Base-by-base conservation (phyloP, 176 grass and related monocot genomes). In the Carex littledalei region DNA sequence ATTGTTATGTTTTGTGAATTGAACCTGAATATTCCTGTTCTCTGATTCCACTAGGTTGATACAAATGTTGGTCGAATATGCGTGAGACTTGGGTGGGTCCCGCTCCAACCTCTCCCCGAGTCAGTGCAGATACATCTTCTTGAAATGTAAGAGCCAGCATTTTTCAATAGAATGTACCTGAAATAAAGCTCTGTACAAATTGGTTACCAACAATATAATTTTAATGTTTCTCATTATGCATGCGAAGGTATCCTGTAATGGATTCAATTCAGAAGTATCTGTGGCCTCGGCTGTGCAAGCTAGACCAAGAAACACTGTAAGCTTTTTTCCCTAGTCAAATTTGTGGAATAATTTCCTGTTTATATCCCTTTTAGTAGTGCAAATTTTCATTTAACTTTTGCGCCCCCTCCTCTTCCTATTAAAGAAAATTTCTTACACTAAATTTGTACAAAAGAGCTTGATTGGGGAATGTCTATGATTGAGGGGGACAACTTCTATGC, bases 21-120 rank as follows among this genome's bases (percentile, higher is more conserved):
- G 14, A 55, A 76, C 74, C 21, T 78, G 49, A 39, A 47, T 54
- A 64, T 57, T 60, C 22, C 4, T 71, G 13, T 87, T 31, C 18
- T 82, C 43, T 83, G n/a, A 62, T 52, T 77, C 29, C 6, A 80
- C 68, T 70, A 99, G 96, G 96, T 99, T 64, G 96, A 99, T 63
- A 99, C 96, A 1, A 99, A 99, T 94, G 96, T 99, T 86, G 93
- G 93, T 67, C 91, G 96, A 26, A 95, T 99, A 89, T 92, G 91
- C 50, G 96, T 99, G 81, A 91, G 96, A 59, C 81, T 99, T 79
- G 96, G 96, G 86, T 99, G 96, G 96, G 96, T 99, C 57, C 96
- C 96, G 34, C 89, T 99, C 83, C 91, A 94, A 84, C 96, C 96
- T 58, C 88, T 99, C 80, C 96, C 96, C 39, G 96, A 99, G 62